Base-by-base conservation (phyloP, 768 basidiomycete species). In the Sarcodon sp. region DNA sequence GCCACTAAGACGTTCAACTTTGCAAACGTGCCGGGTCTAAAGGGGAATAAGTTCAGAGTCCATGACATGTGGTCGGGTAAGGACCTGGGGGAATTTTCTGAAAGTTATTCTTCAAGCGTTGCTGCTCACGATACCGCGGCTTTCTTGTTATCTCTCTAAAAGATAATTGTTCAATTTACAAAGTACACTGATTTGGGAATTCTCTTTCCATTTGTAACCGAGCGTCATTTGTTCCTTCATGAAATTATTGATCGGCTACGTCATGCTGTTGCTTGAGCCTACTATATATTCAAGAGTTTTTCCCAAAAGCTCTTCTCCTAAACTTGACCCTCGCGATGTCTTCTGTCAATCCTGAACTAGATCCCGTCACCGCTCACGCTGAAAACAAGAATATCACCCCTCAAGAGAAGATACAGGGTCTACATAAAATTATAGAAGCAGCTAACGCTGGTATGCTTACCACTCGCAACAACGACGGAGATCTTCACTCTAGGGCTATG, bases 401-500 rank as follows among this genome's bases (percentile, higher is more conserved):
- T 9, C 71, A 77, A 55, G 75, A 86, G 57, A 88, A 83, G 63
- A 79, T 87, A 34, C 59, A 69, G 47, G 81, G 83, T 76, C 71
- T 89, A 32, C 78, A 82, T 51, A 66, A 68, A 21, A 76, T 91
- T 49, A 60, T 89, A 47, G 73, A 78, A 49, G 64, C 68, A 1
- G 78, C 80, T 7, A 70, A 76, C 55, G 79, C 75, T 0, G 84
- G 81, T 46, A 87, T 91, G 81, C 65, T 92, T 15, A 84, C 85
- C 8, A 87, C 86, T 11, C 80, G 83, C 35, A 72, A 78, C 13
- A 58, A 71, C 11, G 69, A 76, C 47, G 87, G 87, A 0, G 66
- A 74, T 38, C 62, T 93, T 16, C 89, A 92, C 61, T 78, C 87
- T 7, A 75, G 89, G 48, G 81, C 82, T 21, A 92, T 93, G 90